These are phyloP conservation scores for Monosporascus sp. DNA, from an alignment of 2,329 filamentous ascomycete species.

Conservation along the genomic window DNA sequence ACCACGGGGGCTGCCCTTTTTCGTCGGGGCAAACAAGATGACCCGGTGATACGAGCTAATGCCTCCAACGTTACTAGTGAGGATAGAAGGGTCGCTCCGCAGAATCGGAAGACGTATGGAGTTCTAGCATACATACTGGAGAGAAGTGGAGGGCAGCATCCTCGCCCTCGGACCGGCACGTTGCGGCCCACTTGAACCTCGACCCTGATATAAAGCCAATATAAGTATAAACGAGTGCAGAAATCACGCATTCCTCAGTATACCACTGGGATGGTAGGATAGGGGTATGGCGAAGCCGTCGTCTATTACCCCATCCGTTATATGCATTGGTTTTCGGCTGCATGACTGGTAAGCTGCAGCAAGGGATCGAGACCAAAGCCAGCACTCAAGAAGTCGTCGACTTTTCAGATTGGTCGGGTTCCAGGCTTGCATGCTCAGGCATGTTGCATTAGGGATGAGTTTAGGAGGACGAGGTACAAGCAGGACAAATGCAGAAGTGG, in stretches of 20 bases:
- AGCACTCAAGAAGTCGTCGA: slow-evolving; percentile 6
- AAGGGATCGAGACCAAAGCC: slow-evolving; percentile 4
- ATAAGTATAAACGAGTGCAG: slow-evolving; percentile 12
- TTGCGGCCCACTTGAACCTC: slow-evolving; percentile 10
- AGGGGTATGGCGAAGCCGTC: slow-evolving; percentile 4
- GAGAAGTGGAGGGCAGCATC: not conserved
- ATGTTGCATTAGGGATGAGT: not conserved
- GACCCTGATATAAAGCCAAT: slow-evolving; percentile 13
- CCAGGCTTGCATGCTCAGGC: slow-evolving; percentile 2
- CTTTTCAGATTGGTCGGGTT: slow-evolving; percentile 4
- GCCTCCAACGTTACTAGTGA: not conserved
- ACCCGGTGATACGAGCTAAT: slow-evolving; percentile 1
- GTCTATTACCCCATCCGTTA: slow-evolving; percentile 4
- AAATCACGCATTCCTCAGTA: slow-evolving; percentile 8
- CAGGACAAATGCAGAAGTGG: not conserved
- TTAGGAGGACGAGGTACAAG: not conserved
- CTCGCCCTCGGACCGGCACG: slow-evolving; percentile 4
- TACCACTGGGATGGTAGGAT: slow-evolving; percentile 1
- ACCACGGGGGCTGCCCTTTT: slow-evolving; percentile 12
- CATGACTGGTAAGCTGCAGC: slow-evolving; percentile 10
- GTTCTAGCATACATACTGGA: not conserved
- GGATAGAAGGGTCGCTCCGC: not conserved
- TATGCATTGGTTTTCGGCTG: slow-evolving; percentile 9
- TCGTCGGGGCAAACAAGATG: not conserved
- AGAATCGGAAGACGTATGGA: not conserved